phyloP scores from a whole-genome alignment of 1,284 basidiomycete species.

The Apiotrichum mycotoxinovorans region DNA sequence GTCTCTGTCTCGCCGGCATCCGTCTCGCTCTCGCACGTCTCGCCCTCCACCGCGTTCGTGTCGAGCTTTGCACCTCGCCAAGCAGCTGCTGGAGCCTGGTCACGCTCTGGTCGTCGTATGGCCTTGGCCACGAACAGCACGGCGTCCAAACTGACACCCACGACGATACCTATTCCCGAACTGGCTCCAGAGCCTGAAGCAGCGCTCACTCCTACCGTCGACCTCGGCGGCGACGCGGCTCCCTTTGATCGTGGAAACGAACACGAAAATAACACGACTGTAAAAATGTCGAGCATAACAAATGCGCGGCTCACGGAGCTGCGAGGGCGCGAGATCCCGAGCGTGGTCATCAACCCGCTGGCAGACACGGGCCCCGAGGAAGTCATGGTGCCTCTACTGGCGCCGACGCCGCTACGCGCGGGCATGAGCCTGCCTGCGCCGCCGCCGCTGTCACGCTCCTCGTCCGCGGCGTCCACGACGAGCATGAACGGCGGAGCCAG shows the following conservation, averaged over 20 bases:
- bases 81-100: no score
- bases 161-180: no score
- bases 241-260: no score
- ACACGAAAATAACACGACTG: no score
- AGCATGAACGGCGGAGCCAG: conserved; percentile 11
- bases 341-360: background rate
- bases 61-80: no score
- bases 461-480: conserved; percentile 29
- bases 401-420: background rate
- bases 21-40: no score
- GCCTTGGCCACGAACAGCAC: background rate
- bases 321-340: no score
- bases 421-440: conserved; percentile 26
- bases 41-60: no score
- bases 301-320: no score
- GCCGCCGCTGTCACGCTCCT: conserved; percentile 27
- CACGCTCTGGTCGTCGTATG: no score
- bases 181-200: no score
- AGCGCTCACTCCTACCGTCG: background rate
- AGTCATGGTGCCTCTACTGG: background rate
- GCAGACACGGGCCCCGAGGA: background rate
- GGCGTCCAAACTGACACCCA: background rate
- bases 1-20: no score
- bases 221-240: background rate
- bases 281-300: background rate